Evolutionary conservation across 345 rosid genomes (phyloP).

Genomic region (Gynandropsis gynandra): DNA sequence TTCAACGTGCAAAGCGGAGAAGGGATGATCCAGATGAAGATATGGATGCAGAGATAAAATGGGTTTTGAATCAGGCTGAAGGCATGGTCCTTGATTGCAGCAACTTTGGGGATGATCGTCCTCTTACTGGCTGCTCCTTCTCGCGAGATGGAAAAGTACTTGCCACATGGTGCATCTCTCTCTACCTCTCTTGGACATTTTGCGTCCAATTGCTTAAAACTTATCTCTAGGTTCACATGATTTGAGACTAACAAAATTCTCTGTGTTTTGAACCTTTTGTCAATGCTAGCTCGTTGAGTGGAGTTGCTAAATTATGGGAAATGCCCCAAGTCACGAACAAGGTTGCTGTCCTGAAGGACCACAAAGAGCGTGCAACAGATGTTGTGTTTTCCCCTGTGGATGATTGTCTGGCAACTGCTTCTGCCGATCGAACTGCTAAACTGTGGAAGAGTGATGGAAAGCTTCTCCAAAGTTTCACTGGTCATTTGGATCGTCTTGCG

Average conservation of each 20-base stretch:
- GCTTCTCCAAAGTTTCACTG: conserved; percentile 63
- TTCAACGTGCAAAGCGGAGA: conserved; percentile 60
- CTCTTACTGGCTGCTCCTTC: conserved; percentile 89
- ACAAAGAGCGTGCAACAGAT: conserved; percentile 88
- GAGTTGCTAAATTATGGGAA: conserved; percentile 84
- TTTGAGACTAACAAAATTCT: conserved; percentile 18
- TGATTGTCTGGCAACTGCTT: conserved; percentile 75
- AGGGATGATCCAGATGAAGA: conserved; percentile 95
- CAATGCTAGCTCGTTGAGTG: conserved; percentile 58
- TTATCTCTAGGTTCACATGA: conserved; percentile 13
- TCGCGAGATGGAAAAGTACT: conserved; percentile 71
- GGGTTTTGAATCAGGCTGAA: conserved; percentile 59
- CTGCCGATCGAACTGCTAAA: conserved; percentile 93
- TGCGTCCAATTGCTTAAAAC: not conserved
- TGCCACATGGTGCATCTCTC: conserved; percentile 66
- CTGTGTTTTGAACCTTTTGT: conserved; percentile 16
- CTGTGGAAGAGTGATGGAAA: conserved; percentile 86
- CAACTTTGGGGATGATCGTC: conserved; percentile 83
- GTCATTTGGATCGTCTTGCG: conserved; percentile 91
- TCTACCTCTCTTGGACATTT: not conserved
- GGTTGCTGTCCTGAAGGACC: conserved; percentile 66
- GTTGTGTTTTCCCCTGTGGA: conserved; percentile 75
- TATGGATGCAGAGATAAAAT: conserved; percentile 75
- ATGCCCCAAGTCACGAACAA: conserved; percentile 62
- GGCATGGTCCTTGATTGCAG: conserved; percentile 70